These are phyloP conservation scores for Hypoxylon sp. DNA, from an alignment of 2,329 filamentous ascomycete genomes.

Conservation along the genomic window DNA sequence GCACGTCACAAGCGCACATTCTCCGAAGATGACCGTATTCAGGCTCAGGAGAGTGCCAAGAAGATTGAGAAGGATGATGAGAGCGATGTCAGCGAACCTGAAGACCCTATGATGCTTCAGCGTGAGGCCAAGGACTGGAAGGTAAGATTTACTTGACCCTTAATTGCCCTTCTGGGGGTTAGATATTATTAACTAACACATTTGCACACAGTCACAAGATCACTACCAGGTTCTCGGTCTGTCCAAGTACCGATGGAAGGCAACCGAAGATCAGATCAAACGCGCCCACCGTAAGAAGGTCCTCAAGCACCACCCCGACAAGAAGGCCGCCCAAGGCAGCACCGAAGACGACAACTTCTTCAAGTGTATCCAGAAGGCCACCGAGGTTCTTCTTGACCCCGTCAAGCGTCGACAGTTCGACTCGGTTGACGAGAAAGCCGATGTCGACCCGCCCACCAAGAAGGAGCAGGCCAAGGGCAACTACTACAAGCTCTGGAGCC, in stretches of 20 bases:
- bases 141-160: constrained; percentile 59
- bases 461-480: constrained; percentile 86
- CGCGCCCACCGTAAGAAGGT: constrained; percentile 99
- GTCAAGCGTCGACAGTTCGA: constrained; percentile 94
- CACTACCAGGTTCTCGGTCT: constrained; percentile 97
- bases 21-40: constrained; percentile 96
- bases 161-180: no score
- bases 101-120: constrained; percentile 91
- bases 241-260: constrained; percentile 89
- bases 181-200: constrained; percentile 11
- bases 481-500: constrained; percentile 94
- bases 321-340: constrained; percentile 90
- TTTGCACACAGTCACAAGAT: constrained; percentile 77
- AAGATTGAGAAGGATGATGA: constrained; percentile 92
- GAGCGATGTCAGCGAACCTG: constrained; percentile 90
- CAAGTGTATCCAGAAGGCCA: constrained; percentile 99
- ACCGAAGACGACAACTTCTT: constrained; percentile 98
- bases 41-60: constrained; percentile 93
- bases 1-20: constrained; percentile 97
- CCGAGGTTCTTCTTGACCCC: constrained; percentile 91
- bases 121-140: constrained; percentile 99
- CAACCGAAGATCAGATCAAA: constrained; percentile 98
- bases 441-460: constrained; percentile 91
- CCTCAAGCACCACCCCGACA: constrained; percentile 97
- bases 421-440: constrained; percentile 92